Evolutionary conservation across 257 asterid species (phyloP).

Genomic region (Gentiana straminea): DNA sequence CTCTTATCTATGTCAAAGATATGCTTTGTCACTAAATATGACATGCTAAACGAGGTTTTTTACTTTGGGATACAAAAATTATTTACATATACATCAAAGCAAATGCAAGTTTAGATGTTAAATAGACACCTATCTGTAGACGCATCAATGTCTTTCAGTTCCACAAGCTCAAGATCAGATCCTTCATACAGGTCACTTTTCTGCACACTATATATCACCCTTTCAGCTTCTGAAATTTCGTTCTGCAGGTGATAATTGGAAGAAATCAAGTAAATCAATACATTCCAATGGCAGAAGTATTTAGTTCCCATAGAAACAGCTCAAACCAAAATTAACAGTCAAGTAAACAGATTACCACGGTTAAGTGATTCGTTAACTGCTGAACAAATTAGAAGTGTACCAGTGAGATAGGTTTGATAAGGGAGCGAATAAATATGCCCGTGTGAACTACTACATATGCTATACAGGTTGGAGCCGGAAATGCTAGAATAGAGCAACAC

Average conservation of each 20-base stretch:
- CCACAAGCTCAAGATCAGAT: constrained; percentile 23
- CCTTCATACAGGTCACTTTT: constrained; percentile 26
- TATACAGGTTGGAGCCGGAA: not conserved
- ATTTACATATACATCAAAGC: too few species aligned
- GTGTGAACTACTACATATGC: too few species aligned
- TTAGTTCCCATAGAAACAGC: too few species aligned
- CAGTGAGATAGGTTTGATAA: too few species aligned
- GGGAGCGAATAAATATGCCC: too few species aligned
- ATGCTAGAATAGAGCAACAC: not conserved
- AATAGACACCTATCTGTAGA: not conserved
- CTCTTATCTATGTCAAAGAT: not conserved
- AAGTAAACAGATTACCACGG: too few species aligned
- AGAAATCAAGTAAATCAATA: not conserved
- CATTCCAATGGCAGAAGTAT: not conserved
- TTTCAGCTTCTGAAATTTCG: constrained; percentile 22
- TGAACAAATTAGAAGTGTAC: too few species aligned
- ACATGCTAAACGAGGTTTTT: not conserved
- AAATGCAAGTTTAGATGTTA: too few species aligned
- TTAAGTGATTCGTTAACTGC: too few species aligned
- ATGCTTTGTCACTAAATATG: not conserved
- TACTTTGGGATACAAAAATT: too few species aligned
- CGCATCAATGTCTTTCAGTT: constrained; percentile 17
- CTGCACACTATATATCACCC: constrained; percentile 15
- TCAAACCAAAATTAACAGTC: too few species aligned
- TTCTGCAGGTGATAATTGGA: constrained; percentile 19